A percentile compares a stretch with the other conserved stretches of the same genome.
phyloP scores from a whole-genome alignment of 1,284 basidiomycete genomes.

The Cryptococcus amylolentus region DNA sequence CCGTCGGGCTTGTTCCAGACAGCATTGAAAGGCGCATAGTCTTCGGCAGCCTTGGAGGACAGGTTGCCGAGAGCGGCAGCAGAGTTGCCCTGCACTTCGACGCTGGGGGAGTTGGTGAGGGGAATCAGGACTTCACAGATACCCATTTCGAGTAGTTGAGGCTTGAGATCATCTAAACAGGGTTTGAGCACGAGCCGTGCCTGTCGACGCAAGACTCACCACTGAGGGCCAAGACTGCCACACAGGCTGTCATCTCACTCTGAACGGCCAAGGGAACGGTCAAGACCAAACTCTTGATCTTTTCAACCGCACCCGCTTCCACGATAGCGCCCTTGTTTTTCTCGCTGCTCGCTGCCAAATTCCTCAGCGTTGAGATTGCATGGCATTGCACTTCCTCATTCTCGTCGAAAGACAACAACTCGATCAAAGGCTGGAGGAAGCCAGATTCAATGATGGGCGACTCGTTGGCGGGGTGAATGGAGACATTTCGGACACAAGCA shows the following conservation, averaged over 20 bases:
- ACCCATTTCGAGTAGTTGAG: conserved; percentile 94
- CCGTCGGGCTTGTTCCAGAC: conserved; percentile 98
- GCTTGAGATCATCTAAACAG: conserved; percentile 80
- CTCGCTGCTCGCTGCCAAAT: conserved; percentile 94
- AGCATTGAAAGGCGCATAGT: conserved; percentile 95
- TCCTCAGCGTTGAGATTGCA: conserved; percentile 96
- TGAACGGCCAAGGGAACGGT: conserved; percentile 95
- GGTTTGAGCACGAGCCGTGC: not conserved
- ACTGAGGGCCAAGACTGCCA: conserved; percentile 88
- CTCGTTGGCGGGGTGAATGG: conserved; percentile 97
- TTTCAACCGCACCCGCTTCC: conserved; percentile 95
- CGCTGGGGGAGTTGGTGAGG: conserved; percentile 89
- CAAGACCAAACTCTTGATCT: conserved; percentile 94
- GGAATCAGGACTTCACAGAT: conserved; percentile 98
- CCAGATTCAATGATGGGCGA: conserved; percentile 99
- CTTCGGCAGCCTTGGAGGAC: conserved; percentile 86
- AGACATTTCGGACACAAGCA: conserved; percentile 98
- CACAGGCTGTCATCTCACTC: conserved; percentile 99
- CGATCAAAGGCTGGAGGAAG: conserved; percentile 93
- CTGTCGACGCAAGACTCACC: conserved; percentile 55
- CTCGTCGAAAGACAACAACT: conserved; percentile 92
- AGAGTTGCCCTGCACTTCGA: conserved; percentile 98
- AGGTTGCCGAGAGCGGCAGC: conserved; percentile 97
- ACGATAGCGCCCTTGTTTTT: conserved; percentile 99
- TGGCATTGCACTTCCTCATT: conserved; percentile 99